Evolutionary conservation across 345 rosid species (phyloP).

Genomic region (Citrus maxima): DNA sequence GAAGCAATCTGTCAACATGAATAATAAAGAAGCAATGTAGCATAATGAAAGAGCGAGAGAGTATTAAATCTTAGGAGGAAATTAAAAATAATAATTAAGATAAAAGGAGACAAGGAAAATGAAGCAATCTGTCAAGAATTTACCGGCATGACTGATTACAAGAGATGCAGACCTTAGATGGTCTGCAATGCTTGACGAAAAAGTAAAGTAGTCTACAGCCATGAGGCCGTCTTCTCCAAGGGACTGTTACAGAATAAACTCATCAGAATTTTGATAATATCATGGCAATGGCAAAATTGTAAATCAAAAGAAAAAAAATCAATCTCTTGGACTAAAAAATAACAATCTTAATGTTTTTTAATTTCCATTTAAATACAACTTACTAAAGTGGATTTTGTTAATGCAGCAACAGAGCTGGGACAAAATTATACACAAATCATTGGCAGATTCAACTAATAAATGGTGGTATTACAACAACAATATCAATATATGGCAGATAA

Average conservation of each 20-base stretch:
- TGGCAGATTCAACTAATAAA: not conserved
- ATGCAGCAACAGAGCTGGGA: not conserved
- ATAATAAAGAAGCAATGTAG: not conserved
- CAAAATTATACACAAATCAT: not conserved
- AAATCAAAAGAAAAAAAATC: not conserved
- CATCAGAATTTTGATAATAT: not conserved
- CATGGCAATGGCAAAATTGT: not conserved
- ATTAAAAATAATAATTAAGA: not conserved
- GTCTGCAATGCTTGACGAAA: constrained; percentile 83
- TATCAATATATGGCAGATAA: not conserved
- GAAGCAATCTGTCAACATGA: not conserved
- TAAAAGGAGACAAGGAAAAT: not conserved
- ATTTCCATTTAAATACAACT: not conserved
- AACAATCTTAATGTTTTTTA: not conserved
- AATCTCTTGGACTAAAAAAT: not conserved
- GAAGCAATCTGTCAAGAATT: not conserved
- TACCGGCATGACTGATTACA: constrained; percentile 91
- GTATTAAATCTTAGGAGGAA: not conserved
- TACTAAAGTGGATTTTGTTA: not conserved
- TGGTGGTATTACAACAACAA: not conserved
- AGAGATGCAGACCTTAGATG: constrained; percentile 84
- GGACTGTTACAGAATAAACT: constrained; percentile 30
- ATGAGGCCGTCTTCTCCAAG: constrained; percentile 62
- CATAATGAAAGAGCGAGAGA: not conserved
- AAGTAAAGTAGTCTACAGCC: constrained; percentile 82